A percentile compares a stretch with the other conserved stretches of the same genome.
Evolutionary conservation across 2,329 filamentous ascomycete genomes (phyloP).

Genomic region (Pyricularia pennisetigena): DNA sequence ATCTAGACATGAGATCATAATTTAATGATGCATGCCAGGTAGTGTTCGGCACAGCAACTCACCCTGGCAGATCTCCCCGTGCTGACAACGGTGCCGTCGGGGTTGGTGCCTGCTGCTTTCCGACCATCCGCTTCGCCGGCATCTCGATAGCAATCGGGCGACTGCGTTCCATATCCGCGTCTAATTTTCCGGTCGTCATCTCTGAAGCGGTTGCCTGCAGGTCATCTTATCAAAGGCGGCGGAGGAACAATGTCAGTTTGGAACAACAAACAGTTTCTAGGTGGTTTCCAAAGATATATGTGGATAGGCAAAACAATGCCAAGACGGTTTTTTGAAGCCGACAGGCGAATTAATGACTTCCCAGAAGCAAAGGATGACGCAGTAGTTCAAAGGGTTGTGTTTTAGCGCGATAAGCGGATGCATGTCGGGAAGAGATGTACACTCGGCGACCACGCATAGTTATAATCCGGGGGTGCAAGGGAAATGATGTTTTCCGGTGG

Average conservation of each 20-base stretch:
- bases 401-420: background rate
- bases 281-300: background rate
- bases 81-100: slow-evolving; percentile 43
- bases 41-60: slow-evolving; percentile 17
- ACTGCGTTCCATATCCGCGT: slow-evolving; percentile 19
- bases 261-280: background rate
- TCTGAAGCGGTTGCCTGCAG: background rate
- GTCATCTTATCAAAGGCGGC: background rate
- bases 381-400: background rate
- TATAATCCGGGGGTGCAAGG: background rate
- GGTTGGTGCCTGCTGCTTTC: slow-evolving; percentile 14
- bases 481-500: background rate
- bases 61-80: slow-evolving; percentile 50
- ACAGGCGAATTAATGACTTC: background rate
- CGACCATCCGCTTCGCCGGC: slow-evolving; percentile 29
- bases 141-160: slow-evolving; percentile 45
- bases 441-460: background rate
- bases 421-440: background rate
- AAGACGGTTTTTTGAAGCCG: background rate
- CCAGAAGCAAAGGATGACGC: background rate
- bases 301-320: background rate
- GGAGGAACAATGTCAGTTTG: background rate
- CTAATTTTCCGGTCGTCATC: slow-evolving; percentile 6
- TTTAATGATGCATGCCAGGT: background rate
- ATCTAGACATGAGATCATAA: background rate